Conservation (phyloP, 306 rosid genomes). For the Morella rubra region DNA sequence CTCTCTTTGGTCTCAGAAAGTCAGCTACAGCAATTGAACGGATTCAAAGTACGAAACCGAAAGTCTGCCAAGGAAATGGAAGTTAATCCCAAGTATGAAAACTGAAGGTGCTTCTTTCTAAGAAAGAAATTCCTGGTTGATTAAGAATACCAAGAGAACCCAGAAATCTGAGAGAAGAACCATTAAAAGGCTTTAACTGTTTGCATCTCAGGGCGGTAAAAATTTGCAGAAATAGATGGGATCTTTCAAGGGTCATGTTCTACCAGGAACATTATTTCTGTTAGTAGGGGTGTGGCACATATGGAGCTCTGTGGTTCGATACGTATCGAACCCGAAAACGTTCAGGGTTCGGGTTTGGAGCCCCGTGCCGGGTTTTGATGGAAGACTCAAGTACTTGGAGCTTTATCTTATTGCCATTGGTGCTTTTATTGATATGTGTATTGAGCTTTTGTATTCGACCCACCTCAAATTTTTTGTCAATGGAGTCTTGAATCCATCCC, state of each 20-base stretch:
- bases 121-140: constrained; percentile 21
- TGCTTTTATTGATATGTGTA: constrained; percentile 78
- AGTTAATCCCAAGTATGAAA: neutral
- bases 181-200: constrained; percentile 7
- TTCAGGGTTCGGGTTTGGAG: constrained; percentile 71
- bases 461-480: constrained; percentile 73
- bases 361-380: constrained; percentile 78
- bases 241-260: constrained; percentile 88
- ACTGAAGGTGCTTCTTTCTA: constrained; percentile 5
- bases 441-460: constrained; percentile 90
- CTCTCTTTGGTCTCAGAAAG: neutral
- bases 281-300: constrained; percentile 90
- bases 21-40: neutral
- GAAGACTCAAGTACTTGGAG: constrained; percentile 77
- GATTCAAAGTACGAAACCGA: constrained; percentile 15
- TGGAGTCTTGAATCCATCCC: constrained; percentile 79
- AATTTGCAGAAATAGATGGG: constrained; percentile 52
- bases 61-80: neutral
- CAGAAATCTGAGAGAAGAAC: neutral
- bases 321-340: constrained; percentile 46
- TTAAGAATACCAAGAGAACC: constrained; percentile 13
- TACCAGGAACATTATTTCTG: constrained; percentile 92
- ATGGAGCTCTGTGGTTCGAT: constrained; percentile 74
- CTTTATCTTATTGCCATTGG: constrained; percentile 77
- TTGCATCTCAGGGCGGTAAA: constrained; percentile 13